Base-by-base conservation (phyloP, 768 basidiomycete genomes). In the Tylopilus sp. region DNA sequence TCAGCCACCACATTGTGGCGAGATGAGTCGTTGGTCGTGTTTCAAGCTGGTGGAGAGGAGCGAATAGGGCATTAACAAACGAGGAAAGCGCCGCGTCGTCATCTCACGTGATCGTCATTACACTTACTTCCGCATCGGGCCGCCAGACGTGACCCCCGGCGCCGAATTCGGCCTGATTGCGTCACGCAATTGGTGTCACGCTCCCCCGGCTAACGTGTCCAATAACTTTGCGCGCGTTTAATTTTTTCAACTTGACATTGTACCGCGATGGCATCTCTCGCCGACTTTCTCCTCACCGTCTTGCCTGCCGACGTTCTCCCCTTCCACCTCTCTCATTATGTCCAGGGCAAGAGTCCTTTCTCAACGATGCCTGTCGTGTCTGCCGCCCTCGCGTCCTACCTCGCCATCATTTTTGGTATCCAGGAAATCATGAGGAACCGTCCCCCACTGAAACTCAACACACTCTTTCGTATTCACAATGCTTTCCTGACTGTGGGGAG, bases 391-490 rank as follows among this genome's bases (percentile, higher is more conserved):
- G 80, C 72, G 28, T 79, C 81, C 52, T 99, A 99, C 78, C 84
- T 99, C 61, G 85, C 81, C 72, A 74, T 87, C 76, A 86, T 99
- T 66, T 98, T 98, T 66, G 83, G 88, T 58, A 80, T 88, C 31
- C 85, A 85, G 67, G 84, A 83, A 60, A 68, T 89, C 63, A 97
- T 98, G 95, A 89, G 80, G 78, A 81, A 81, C 68, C 78, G 79
- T 45, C 74, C 80, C 62, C 79, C 93, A 10, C 77, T 80, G 63
- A 87, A 85, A 73, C 85, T 97, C 64, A 91, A 86, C 56, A 71
- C 78, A 53, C 79, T 92, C 52, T 98, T 98, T 76, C 91, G 92
- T 73, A 65, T 80, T 36, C 97, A 99, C 76, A 99, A 99, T 71
- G 75, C 92, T 56, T 73, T 97, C 70, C 81, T 99, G 57, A 90